A percentile compares a stretch with the other conserved stretches of the same genome.
phyloP scores from a whole-genome alignment of 345 rosid genomes.

The Populus nigra region DNA sequence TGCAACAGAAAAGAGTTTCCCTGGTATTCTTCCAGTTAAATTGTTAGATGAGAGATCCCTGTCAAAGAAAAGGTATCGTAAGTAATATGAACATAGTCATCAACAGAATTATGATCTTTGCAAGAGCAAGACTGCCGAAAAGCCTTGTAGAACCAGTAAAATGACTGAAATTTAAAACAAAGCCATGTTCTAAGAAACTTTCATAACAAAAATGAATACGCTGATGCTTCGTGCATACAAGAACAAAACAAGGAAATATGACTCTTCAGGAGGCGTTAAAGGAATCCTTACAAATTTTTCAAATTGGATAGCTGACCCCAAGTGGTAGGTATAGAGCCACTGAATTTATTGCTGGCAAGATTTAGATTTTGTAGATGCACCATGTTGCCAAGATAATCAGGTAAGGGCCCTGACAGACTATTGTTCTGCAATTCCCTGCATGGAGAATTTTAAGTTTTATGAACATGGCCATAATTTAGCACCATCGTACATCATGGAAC shows the following conservation, averaged over 20 bases:
- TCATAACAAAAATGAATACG: not conserved
- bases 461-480: conserved; percentile 1
- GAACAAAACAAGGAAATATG: not conserved
- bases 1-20: conserved; percentile 52
- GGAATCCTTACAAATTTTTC: conserved; percentile 55
- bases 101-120: not conserved
- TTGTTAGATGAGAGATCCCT: conserved; percentile 83
- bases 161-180: not conserved
- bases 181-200: not conserved
- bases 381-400: conserved; percentile 67
- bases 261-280: not conserved
- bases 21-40: conserved; percentile 63
- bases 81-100: not conserved
- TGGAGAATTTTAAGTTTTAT: conserved; percentile 4
- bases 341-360: conserved; percentile 75
- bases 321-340: conserved; percentile 60
- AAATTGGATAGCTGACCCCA: conserved; percentile 72
- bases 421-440: conserved; percentile 90
- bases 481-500: not conserved
- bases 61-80: conserved; percentile 11
- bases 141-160: not conserved
- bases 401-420: conserved; percentile 61
- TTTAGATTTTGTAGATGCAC: conserved; percentile 54
- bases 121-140: not conserved
- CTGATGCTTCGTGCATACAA: not conserved